phyloP scores from a whole-genome alignment of 192 early-diverging fungal genomes.

The Coemansia sp. region DNA sequence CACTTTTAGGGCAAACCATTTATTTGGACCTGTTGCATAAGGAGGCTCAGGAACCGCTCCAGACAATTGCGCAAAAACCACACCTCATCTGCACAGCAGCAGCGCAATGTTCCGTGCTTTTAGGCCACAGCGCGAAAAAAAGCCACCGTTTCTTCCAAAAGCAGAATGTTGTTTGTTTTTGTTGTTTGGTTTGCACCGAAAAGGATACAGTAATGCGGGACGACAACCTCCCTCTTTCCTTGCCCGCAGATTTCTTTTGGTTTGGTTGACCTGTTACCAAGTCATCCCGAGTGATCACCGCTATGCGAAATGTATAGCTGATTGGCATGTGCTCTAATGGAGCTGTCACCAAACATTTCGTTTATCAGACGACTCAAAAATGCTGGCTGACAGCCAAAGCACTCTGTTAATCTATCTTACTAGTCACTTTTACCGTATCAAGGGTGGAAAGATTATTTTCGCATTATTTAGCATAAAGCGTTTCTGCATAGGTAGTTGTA shows the following conservation, averaged over 20 bases:
- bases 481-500: too few species aligned
- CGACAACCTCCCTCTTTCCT: not conserved
- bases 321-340: too few species aligned
- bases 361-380: too few species aligned
- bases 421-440: too few species aligned
- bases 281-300: too few species aligned
- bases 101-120: not conserved
- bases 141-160: not conserved
- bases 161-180: not conserved
- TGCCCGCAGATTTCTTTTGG: not conserved
- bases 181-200: not conserved
- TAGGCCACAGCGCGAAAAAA: not conserved
- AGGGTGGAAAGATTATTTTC: too few species aligned
- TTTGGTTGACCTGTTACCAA: too few species aligned
- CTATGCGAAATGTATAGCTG: too few species aligned
- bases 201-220: not conserved
- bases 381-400: too few species aligned
- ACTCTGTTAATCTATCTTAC: too few species aligned
- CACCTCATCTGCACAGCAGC: not conserved
- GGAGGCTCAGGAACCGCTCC: not conserved
- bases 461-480: too few species aligned
- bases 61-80: not conserved
- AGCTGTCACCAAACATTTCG: too few species aligned
- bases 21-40: not conserved
- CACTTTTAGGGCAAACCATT: not conserved